A percentile compares a stretch with the other conserved stretches of the same genome.
Evolutionary conservation across 192 early-diverging fungal genomes (phyloP).

Genomic region (Coemansia sp.): DNA sequence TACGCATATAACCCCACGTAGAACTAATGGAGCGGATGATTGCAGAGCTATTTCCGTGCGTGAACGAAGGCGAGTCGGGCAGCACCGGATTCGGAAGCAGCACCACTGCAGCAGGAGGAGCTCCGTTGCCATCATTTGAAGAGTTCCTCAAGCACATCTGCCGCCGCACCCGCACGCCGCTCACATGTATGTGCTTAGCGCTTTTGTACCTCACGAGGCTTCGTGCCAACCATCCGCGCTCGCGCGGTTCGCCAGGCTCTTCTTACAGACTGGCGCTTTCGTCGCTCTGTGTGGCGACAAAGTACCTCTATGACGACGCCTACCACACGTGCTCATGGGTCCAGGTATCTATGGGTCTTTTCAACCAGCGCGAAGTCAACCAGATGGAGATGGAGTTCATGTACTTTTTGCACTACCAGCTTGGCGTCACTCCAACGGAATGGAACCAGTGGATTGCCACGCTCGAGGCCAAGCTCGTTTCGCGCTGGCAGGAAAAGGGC

Average conservation of each 20-base stretch:
- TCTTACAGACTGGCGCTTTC: constrained; percentile 67
- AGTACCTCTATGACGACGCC: constrained; percentile 68
- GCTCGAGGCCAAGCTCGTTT: constrained; percentile 56
- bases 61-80: constrained; percentile 25
- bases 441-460: constrained; percentile 58
- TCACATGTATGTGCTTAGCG: constrained; percentile 56
- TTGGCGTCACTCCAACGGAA: constrained; percentile 55
- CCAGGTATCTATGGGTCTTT: constrained; percentile 59
- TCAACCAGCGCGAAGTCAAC: constrained; percentile 60
- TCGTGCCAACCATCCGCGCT: constrained; percentile 56
- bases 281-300: constrained; percentile 65
- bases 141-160: constrained; percentile 56
- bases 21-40: constrained; percentile 57
- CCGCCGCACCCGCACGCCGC: constrained; percentile 57
- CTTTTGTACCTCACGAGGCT: constrained; percentile 59
- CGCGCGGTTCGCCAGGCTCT: constrained; percentile 57
- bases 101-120: neutral
- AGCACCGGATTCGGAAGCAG: constrained; percentile 3
- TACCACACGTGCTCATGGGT: constrained; percentile 71
- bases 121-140: constrained; percentile 39
- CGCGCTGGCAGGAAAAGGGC: constrained; percentile 52
- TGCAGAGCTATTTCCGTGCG: constrained; percentile 55
- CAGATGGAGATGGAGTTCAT: constrained; percentile 68
- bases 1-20: constrained; percentile 2
- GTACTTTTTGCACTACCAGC: constrained; percentile 56